Conservation (phyloP, 345 rosid genomes). For the Viola odorata region DNA sequence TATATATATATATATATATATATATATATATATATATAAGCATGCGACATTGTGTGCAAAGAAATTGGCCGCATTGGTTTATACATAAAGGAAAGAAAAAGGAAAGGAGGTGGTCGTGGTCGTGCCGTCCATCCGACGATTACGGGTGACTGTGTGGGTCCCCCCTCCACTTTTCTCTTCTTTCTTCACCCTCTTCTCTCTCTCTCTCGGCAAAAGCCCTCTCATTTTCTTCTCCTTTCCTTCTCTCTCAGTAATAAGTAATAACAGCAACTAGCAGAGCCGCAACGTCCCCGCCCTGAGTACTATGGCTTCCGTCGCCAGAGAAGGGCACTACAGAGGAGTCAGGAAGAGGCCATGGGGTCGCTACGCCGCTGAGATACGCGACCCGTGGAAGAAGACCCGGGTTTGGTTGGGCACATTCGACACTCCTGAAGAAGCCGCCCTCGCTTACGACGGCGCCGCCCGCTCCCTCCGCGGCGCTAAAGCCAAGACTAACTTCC, state of each 20-base stretch:
- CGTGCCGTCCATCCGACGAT: slow-evolving; percentile 60
- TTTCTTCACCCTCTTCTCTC: background rate
- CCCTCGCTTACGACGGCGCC: slow-evolving; percentile 90
- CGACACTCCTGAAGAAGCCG: slow-evolving; percentile 96
- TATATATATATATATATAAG: too few relatives aligned
- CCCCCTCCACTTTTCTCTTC: slow-evolving; percentile 12
- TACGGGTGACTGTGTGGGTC: slow-evolving; percentile 60
- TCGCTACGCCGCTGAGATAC: slow-evolving; percentile 91
- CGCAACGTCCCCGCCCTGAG: background rate
- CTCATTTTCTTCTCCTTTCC: background rate
- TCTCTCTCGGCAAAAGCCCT: background rate
- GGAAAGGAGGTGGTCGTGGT: background rate
- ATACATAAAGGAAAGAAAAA: background rate
- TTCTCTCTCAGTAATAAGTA: background rate
- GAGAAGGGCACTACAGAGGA: slow-evolving; percentile 87
- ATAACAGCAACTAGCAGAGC: background rate
- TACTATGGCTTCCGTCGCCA: slow-evolving; percentile 50
- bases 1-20: too few relatives aligned
- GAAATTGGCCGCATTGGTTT: too few relatives aligned
- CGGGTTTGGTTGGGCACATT: slow-evolving; percentile 95
- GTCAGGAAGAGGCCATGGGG: slow-evolving; percentile 99
- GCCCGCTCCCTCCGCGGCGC: slow-evolving; percentile 87
- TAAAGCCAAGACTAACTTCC: slow-evolving; percentile 91
- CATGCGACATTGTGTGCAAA: too few relatives aligned
- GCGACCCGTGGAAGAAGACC: slow-evolving; percentile 96